A percentile compares a stretch with the other conserved stretches of the same genome.
phyloP scores from a whole-genome alignment of 345 rosid species.

The Balakata baccata region DNA sequence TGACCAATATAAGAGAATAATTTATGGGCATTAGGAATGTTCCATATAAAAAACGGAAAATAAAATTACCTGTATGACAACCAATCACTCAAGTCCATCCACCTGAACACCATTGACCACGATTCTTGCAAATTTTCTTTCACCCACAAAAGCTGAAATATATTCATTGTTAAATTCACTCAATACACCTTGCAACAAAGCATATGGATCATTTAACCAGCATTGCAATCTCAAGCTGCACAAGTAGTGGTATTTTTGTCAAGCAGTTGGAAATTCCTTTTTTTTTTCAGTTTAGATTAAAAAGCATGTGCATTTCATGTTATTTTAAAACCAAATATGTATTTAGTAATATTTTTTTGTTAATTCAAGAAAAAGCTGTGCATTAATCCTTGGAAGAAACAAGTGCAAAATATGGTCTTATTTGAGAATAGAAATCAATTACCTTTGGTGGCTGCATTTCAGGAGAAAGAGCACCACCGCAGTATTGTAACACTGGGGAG shows the following conservation, averaged over 20 bases:
- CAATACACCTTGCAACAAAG: neutral
- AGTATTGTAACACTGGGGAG: conserved; percentile 75
- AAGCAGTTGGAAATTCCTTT: neutral
- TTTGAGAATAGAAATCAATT: neutral
- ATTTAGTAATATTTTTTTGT: no score
- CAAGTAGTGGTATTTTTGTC: neutral
- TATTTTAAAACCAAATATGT: neutral
- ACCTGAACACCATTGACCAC: conserved; percentile 91
- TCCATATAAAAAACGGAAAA: conserved; percentile 1
- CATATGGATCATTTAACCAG: neutral
- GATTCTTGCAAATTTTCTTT: conserved; percentile 90
- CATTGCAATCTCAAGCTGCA: conserved; percentile 4
- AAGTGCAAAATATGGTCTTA: neutral
- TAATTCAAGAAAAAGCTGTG: no score
- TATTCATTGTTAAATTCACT: neutral
- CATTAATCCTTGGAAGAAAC: no score
- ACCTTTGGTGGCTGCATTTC: conserved; percentile 99
- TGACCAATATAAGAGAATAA: conserved; percentile 10
- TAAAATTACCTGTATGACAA: conserved; percentile 67
- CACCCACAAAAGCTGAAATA: conserved; percentile 90
- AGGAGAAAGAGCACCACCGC: conserved; percentile 92
- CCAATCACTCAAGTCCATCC: conserved; percentile 99
- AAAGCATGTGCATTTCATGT: neutral
- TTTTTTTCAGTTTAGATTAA: neutral
- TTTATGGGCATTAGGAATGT: conserved; percentile 4